A percentile compares a stretch with the other conserved stretches of the same genome.
These are phyloP conservation scores for Paramyrothecium sp. DNA, from an alignment of 2,329 filamentous ascomycete genomes.

Conservation along the genomic window DNA sequence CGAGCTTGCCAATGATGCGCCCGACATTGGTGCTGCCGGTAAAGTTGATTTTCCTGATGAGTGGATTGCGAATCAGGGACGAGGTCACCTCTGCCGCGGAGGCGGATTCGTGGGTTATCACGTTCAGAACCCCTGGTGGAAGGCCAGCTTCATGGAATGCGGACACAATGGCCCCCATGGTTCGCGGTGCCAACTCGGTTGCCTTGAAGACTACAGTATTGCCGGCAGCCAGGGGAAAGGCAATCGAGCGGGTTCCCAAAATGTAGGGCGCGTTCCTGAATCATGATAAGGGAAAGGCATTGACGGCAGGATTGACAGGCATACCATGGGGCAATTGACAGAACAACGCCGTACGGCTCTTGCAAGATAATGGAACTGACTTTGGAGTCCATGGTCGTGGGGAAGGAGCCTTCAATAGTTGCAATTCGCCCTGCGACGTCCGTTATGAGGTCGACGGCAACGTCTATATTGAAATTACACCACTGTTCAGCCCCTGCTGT, in stretches of 20 bases:
- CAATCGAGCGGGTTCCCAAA: slow-evolving; percentile 52
- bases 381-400: slow-evolving; percentile 25
- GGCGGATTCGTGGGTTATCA: slow-evolving; percentile 64
- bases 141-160: slow-evolving; percentile 73
- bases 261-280: slow-evolving; percentile 57
- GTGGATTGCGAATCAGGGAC: slow-evolving; percentile 63
- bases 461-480: slow-evolving; percentile 36
- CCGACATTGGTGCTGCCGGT: slow-evolving; percentile 77
- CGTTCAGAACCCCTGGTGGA: slow-evolving; percentile 71
- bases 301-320: slow-evolving; percentile 10
- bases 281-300: not conserved
- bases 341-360: slow-evolving; percentile 76
- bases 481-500: slow-evolving; percentile 38
- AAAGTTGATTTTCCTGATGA: slow-evolving; percentile 81
- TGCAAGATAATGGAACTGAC: slow-evolving; percentile 62
- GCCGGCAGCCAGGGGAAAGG: slow-evolving; percentile 70
- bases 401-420: slow-evolving; percentile 35
- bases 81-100: slow-evolving; percentile 67
- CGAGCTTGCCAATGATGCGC: slow-evolving; percentile 66
- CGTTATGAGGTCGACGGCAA: slow-evolving; percentile 34
- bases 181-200: slow-evolving; percentile 65
- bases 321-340: slow-evolving; percentile 81
- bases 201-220: slow-evolving; percentile 76
- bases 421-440: slow-evolving; percentile 43
- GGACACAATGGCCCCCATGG: slow-evolving; percentile 59